Base-by-base conservation (phyloP, 1,284 basidiomycete species). In the Leccinum fallax region DNA sequence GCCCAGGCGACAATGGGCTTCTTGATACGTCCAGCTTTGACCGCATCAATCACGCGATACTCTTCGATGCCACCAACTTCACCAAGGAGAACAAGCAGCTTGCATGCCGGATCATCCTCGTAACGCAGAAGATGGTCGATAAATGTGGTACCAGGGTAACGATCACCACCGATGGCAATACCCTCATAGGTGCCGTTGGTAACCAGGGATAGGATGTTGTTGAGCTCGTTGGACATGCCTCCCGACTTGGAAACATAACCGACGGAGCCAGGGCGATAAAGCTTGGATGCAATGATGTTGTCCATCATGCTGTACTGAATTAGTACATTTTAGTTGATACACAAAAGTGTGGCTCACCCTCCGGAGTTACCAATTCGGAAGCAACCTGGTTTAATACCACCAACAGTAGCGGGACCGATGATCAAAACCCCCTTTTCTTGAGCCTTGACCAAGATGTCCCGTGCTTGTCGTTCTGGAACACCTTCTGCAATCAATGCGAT, bases 1-100 rank as follows among this genome's bases (percentile, higher is more conserved):
- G 97, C 95, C 97, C 97, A 99, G 30, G 97, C 97, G 67, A 99
- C 93, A 75, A 98, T 97, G 62, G 97, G 97, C 85, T 99, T 99
- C 81, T 88, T 97, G 85, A 99, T 98, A 72, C 83, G 82, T 61
- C 97, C 95, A 58, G 84, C 81, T 85, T 97, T 96, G 79, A 98
- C 97, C 58, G 97, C 97, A 55, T 98, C 94, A 76, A 98, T 98
- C 71, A 98, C 96, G 67, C 95, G 93, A 85, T 99, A 99, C 81
- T 99, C 97, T 79, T 99, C 97, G 63, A 97, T 89, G 79, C 97
- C 97, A 77, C 97, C 97, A 69, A 99, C 97, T 80, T 99, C 97
- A 74, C 97, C 97, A 65, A 99, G 91, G 15, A 99, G 87, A 71
- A 99, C 94, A 74, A 99, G 93, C 87, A 99, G 91, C 88, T 98